These are phyloP conservation scores for Pulveroboletus sp. DNA, from an alignment of 768 basidiomycete genomes.

Conservation along the genomic window DNA sequence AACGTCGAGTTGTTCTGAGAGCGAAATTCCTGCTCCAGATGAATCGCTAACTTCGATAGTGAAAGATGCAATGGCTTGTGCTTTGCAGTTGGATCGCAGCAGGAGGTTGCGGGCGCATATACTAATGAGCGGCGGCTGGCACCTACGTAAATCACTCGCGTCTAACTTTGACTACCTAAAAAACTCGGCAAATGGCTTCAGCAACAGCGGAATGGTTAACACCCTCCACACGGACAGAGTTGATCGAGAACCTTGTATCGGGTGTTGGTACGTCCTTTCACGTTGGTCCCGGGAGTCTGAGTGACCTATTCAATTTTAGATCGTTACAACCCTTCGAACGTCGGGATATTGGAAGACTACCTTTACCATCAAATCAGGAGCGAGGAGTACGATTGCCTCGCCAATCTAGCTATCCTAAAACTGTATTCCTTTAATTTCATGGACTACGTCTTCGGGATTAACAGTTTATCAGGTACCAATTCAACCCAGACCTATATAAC, in stretches of 20 bases:
- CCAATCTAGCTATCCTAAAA: conserved; percentile 93
- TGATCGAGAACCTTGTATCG: conserved; percentile 88
- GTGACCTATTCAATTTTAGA: conserved; percentile 45
- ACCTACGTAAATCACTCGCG: no score
- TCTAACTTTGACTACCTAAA: conserved; percentile 3
- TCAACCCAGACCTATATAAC: conserved; percentile 91
- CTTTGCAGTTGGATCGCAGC: no score
- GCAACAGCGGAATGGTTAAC: conserved; percentile 61
- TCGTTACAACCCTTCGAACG: conserved; percentile 95
- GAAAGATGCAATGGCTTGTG: background rate
- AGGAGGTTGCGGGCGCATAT: no score
- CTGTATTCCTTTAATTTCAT: conserved; percentile 47
- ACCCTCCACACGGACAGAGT: conserved; percentile 75
- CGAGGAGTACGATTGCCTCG: conserved; percentile 90
- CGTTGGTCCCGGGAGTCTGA: background rate
- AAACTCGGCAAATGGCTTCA: conserved; percentile 21
- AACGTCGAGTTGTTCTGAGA: background rate
- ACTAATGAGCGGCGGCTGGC: no score
- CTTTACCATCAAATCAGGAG: conserved; percentile 90
- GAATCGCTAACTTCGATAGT: background rate
- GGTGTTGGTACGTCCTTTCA: conserved; percentile 66
- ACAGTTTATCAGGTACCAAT: conserved; percentile 70
- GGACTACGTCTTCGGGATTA: background rate
- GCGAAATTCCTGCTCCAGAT: background rate
- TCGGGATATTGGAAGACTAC: conserved; percentile 92